These are phyloP conservation scores for Solanum chacoense DNA, from an alignment of 305 asterid species.

Conservation along the genomic window DNA sequence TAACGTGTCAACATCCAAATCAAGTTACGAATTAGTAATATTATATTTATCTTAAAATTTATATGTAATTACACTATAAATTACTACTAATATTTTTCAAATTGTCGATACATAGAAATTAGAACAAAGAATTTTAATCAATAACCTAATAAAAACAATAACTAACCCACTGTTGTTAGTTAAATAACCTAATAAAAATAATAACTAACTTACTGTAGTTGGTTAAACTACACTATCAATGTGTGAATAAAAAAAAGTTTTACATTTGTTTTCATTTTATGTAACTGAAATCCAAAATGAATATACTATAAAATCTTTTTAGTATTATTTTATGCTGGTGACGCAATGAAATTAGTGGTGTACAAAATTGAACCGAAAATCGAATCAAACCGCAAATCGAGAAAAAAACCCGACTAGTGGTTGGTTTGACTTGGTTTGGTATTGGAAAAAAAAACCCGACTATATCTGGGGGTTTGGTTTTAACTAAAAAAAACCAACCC, in stretches of 20 bases:
- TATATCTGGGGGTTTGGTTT: no score
- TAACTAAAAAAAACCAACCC: no score
- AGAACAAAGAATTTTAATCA: neutral
- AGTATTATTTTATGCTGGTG: constrained; percentile 1
- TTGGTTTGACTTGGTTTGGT: no score
- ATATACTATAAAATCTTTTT: neutral
- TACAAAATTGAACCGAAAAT: no score
- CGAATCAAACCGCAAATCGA: no score
- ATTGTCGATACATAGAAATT: neutral
- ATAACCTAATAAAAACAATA: neutral
- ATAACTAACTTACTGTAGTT: neutral
- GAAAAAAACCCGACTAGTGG: no score
- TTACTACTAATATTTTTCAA: neutral
- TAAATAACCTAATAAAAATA: neutral
- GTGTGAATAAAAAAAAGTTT: neutral
- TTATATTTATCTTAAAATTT: neutral
- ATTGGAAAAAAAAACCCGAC: no score
- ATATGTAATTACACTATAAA: neutral
- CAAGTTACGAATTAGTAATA: neutral
- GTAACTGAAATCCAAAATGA: neutral
- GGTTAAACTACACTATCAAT: neutral
- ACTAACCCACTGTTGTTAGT: neutral
- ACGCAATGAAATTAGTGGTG: neutral
- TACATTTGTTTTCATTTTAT: neutral
- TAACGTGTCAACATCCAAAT: neutral